Conservation (phyloP, 257 asterid species). For the Solanum phureja region DNA sequence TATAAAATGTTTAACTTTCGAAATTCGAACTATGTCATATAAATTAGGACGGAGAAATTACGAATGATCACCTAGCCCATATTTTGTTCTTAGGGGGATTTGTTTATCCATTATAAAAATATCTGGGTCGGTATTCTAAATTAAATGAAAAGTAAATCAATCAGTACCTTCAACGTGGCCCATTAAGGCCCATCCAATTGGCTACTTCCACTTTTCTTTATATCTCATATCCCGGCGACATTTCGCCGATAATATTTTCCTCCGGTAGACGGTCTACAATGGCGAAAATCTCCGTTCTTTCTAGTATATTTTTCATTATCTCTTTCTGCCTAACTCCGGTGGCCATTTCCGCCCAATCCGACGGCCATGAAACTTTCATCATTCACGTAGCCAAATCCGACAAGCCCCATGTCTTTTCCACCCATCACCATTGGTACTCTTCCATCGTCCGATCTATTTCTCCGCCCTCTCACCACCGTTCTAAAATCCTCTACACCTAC, state of each 20-base stretch:
- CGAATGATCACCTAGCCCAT: background rate
- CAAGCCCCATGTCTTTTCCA: slow-evolving; percentile 51
- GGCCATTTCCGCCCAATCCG: slow-evolving; percentile 14
- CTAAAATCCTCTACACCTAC: slow-evolving; percentile 65
- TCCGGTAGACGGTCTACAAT: background rate
- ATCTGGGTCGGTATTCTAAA: background rate
- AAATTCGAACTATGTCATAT: no score
- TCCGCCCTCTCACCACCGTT: slow-evolving; percentile 36
- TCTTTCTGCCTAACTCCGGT: background rate
- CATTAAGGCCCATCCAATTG: background rate
- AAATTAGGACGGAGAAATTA: background rate
- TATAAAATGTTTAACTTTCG: no score
- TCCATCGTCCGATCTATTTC: slow-evolving; percentile 52
- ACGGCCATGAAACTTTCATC: slow-evolving; percentile 54
- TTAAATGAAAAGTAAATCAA: background rate
- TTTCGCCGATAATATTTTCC: background rate
- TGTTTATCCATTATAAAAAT: background rate
- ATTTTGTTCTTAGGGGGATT: background rate
- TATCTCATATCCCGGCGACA: background rate
- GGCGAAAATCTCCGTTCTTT: slow-evolving; percentile 9
- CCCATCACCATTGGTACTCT: slow-evolving; percentile 74
- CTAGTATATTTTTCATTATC: slow-evolving; percentile 3
- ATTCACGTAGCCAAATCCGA: slow-evolving; percentile 57
- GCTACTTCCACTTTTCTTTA: background rate
- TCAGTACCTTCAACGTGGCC: slow-evolving; percentile 14